A percentile compares a stretch with the other conserved stretches of the same genome.
Evolutionary conservation across 345 rosid species (phyloP).

Genomic region (Eucalyptus globulus): DNA sequence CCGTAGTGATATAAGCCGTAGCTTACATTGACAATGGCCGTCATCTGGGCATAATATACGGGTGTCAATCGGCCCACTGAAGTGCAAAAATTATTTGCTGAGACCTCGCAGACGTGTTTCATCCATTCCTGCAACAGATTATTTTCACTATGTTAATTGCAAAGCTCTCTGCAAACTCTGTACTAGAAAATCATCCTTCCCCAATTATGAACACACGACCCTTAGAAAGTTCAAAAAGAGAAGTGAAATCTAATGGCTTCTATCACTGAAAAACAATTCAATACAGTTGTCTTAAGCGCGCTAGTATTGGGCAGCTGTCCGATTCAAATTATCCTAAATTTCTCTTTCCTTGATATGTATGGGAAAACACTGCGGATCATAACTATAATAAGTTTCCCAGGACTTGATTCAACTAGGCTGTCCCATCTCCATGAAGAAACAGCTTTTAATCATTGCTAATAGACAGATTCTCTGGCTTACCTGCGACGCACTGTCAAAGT

Average conservation of each 20-base stretch:
- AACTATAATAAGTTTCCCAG: background rate
- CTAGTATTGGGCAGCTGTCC: background rate
- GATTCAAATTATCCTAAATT: background rate
- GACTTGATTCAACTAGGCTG: background rate
- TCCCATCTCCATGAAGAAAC: background rate
- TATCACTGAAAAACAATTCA: background rate
- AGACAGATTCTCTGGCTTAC: conserved; percentile 8
- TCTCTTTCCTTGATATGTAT: background rate
- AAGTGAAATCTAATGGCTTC: background rate
- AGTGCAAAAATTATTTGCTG: conserved; percentile 18
- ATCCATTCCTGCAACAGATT: conserved; percentile 32
- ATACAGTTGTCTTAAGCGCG: background rate
- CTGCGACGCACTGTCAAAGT: conserved; percentile 37
- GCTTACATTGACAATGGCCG: conserved; percentile 26
- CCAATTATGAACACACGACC: background rate
- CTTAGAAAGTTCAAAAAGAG: background rate
- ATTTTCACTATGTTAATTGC: background rate
- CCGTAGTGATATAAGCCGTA: conserved; percentile 15
- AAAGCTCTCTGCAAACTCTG: background rate
- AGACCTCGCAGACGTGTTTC: conserved; percentile 28
- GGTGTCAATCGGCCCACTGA: conserved; percentile 33
- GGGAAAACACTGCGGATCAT: background rate
- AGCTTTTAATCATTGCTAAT: background rate
- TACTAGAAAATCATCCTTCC: background rate
- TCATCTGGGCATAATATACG: conserved; percentile 10